Base-by-base conservation (phyloP, 2,329 filamentous ascomycete species). In the Magnaporthiopsis rhizophila region DNA sequence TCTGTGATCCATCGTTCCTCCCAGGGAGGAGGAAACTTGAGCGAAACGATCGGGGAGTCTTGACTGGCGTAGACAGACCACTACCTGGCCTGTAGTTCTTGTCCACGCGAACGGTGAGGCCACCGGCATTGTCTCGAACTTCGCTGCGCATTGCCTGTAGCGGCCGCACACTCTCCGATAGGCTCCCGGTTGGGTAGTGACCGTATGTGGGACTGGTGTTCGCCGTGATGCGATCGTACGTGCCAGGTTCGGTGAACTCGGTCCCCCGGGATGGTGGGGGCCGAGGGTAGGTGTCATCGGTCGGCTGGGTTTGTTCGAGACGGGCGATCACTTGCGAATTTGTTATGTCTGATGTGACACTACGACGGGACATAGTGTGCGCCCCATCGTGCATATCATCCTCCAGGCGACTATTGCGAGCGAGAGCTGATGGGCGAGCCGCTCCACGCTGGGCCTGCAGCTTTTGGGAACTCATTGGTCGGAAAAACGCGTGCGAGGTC, bases 401-500 rank as follows among this genome's bases (percentile, higher is more conserved):
- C 53, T 64, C 64, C 58, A 67, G 70, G 56, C 71, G 73, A 24
- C 73, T 71, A 28, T 71, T 72, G 59, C 80, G 78, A 64, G 72
- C 74, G 69, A 77, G 74, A 28, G 77, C 79, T 18, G 75, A 69
- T 7, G 81, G 78, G 28, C 82, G 78, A 53, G 78, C 72, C 11
- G 76, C 85, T 67, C 88, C 87, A 74, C 94, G 84, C 76, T 98
- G 95, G 64, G 92, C 92, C 77, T 98, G 94, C 62, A 98, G 81
- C 74, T 92, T 89, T 74, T 97, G 92, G 30, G 94, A 96, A 78
- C 93, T 98, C 92, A 99, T 96, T 56, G 95, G 95, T 28, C 89
- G 89, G 73, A 96, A 97, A 79, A 99, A 98, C 64, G 91, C 94
- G 72, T 94, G 90, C 21, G 92, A 92, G 3, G 92, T 89, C 63